A percentile compares a stretch with the other conserved stretches of the same genome.
Evolutionary conservation across 352 stramenopile genomes (phyloP).

Genomic region (Thraustochytrium striatum): DNA sequence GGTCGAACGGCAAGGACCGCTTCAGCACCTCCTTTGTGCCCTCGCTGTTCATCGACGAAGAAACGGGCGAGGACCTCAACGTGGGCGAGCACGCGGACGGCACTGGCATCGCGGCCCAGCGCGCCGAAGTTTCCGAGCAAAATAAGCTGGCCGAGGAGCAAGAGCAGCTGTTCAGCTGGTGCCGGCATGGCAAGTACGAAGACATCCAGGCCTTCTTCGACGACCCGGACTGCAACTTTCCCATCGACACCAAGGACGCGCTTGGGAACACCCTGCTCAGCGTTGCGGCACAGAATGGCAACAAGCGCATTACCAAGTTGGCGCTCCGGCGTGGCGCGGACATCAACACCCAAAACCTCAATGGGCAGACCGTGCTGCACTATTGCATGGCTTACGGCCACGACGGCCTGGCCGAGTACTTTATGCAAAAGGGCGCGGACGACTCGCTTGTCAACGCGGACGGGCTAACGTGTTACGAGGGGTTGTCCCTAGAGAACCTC

Average conservation of each 20-base stretch:
- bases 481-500: conserved; percentile 74
- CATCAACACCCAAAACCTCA: conserved; percentile 87
- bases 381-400: conserved; percentile 90
- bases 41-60: conserved; percentile 56
- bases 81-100: conserved; percentile 37
- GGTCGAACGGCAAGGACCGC: conserved; percentile 69
- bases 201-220: conserved; percentile 66
- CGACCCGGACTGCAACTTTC: conserved; percentile 77
- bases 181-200: conserved; percentile 79
- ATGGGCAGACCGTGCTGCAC: conserved; percentile 83
- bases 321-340: conserved; percentile 82
- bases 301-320: conserved; percentile 89
- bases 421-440: conserved; percentile 87
- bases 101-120: background rate
- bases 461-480: conserved; percentile 89
- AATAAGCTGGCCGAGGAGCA: conserved; percentile 79
- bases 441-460: conserved; percentile 84
- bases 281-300: conserved; percentile 89
- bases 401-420: conserved; percentile 84
- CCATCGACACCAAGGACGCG: conserved; percentile 83
- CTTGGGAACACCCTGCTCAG: conserved; percentile 86
- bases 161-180: conserved; percentile 77
- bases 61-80: conserved; percentile 51
- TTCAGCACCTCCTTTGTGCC: conserved; percentile 61
- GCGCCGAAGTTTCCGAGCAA: conserved; percentile 67